Base-by-base conservation (phyloP, 208 protist genomes). In the Trypanosoma theileri region DNA sequence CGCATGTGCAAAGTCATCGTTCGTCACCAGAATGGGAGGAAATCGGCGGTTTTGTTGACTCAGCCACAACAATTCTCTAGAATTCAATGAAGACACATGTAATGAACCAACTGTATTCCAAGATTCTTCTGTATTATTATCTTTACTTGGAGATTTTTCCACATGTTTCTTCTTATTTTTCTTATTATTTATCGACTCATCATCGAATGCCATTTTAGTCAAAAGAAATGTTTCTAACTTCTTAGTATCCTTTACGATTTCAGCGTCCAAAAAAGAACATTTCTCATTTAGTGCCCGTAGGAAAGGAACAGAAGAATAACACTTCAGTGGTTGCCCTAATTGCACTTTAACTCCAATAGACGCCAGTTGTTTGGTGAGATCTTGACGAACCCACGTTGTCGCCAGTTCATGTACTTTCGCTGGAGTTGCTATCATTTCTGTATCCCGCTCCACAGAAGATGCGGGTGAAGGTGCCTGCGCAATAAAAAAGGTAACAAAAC, bases 151-250 rank as follows among this genome's bases (percentile, higher is more conserved):
- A 28, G 35, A 0, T 19, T 51, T 24, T 24, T 59, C 53, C 21
- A 28, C 0, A 12, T 24, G 19, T 22, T 14, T 11, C 12, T 12
- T 26, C 28, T 21, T 59, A 59, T 73, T 73, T 50, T 56, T 58
- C 22, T 74, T 1, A 13, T 11, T 31, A 62, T 69, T 65, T 4
- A 53, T 26, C 19, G 51, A 45, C 6, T 63, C 59, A n/a, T 70
- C 44, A 31, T 24, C 48, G 58, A 94, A 94, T 10, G 35, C 1
- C 9, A 91, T 60, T 11, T 83, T 81, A 19, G 78, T 74, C 2
- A 95, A 65, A 7, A 95, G 22, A 77, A 92, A 95, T 0, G 86
- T 88, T 50, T 89, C 75, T 41, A 95, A 41, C 52, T 87, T 86
- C 40, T 73, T 77, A 0, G 70, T 64, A 66, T 92, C 84, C 0